phyloP scores from a whole-genome alignment of 202 grass and related monocot genomes.

The Carex arenaria region DNA sequence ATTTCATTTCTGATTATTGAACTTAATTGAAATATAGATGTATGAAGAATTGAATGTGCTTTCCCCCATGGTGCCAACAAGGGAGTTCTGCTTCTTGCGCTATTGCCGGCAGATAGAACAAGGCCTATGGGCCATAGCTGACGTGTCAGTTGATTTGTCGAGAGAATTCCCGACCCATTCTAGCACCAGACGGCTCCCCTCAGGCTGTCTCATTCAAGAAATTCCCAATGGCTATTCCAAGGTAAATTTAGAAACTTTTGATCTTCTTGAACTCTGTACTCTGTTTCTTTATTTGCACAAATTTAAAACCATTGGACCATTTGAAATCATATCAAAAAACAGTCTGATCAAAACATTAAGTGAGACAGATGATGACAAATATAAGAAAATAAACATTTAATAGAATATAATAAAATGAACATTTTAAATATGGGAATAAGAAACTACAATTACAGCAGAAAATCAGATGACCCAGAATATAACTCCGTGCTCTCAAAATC shows the following conservation, averaged over 20 bases:
- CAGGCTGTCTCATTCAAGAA: constrained; percentile 80
- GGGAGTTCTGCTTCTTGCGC: constrained; percentile 77
- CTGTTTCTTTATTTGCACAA: constrained; percentile 5
- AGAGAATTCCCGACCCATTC: constrained; percentile 36
- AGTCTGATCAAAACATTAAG: not conserved
- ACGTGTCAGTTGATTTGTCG: constrained; percentile 64
- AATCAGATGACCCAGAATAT: not conserved
- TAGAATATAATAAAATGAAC: not conserved
- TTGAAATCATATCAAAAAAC: not conserved
- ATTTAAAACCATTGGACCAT: not conserved
- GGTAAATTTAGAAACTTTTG: constrained; percentile 14
- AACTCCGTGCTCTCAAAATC: no score
- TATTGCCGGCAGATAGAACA: constrained; percentile 87
- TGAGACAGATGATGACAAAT: not conserved
- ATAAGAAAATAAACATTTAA: not conserved
- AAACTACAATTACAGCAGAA: not conserved
- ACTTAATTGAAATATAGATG: constrained; percentile 42
- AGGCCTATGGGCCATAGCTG: constrained; percentile 70
- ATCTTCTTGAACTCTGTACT: not conserved
- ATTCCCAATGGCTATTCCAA: constrained; percentile 88
- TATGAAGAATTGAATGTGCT: constrained; percentile 79
- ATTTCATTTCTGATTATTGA: not conserved
- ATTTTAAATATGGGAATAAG: not conserved
- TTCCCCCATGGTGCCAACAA: constrained; percentile 54
- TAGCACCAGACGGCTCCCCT: constrained; percentile 60